These are phyloP conservation scores for Aspergillus pseudonomiae DNA, from an alignment of 2,329 filamentous ascomycete species.

Conservation along the genomic window DNA sequence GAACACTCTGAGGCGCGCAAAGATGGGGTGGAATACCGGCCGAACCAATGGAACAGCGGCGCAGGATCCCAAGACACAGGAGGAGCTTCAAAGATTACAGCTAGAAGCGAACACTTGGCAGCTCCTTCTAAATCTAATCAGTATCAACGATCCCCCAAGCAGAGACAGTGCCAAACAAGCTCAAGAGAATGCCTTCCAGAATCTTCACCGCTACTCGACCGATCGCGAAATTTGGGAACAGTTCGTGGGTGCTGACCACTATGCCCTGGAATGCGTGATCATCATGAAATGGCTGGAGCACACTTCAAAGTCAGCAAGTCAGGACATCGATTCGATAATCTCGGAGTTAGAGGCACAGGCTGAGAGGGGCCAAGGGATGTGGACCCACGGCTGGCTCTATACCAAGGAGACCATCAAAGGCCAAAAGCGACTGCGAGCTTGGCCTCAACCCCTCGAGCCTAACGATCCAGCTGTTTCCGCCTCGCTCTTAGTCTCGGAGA, in stretches of 20 bases:
- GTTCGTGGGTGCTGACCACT: slow-evolving; percentile 72
- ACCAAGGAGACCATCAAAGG: slow-evolving; percentile 89
- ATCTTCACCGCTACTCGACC: slow-evolving; percentile 59
- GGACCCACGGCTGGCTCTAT: slow-evolving; percentile 88
- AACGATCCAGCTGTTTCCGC: slow-evolving; percentile 60
- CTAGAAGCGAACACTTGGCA: slow-evolving; percentile 91
- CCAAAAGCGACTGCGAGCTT: slow-evolving; percentile 76
- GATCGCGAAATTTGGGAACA: slow-evolving; percentile 69
- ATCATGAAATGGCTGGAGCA: slow-evolving; percentile 86
- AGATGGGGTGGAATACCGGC: slow-evolving; percentile 32
- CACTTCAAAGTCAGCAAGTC: slow-evolving; percentile 68
- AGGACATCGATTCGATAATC: slow-evolving; percentile 75
- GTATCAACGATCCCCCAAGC: slow-evolving; percentile 64
- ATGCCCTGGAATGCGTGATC: slow-evolving; percentile 75
- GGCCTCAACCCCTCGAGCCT: slow-evolving; percentile 67
- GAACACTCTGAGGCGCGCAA: slow-evolving; percentile 44
- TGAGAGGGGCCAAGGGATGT: slow-evolving; percentile 73
- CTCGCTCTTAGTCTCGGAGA: slow-evolving; percentile 60
- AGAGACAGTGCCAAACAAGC: slow-evolving; percentile 40
- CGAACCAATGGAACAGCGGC: slow-evolving; percentile 21
- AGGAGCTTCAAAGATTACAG: slow-evolving; percentile 64
- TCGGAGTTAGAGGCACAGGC: slow-evolving; percentile 74
- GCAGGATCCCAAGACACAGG: slow-evolving; percentile 30
- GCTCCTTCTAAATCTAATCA: slow-evolving; percentile 73
- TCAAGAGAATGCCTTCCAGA: slow-evolving; percentile 45